phyloP scores from a whole-genome alignment of 2,329 filamentous ascomycete genomes.

The Fusarium algeriense region DNA sequence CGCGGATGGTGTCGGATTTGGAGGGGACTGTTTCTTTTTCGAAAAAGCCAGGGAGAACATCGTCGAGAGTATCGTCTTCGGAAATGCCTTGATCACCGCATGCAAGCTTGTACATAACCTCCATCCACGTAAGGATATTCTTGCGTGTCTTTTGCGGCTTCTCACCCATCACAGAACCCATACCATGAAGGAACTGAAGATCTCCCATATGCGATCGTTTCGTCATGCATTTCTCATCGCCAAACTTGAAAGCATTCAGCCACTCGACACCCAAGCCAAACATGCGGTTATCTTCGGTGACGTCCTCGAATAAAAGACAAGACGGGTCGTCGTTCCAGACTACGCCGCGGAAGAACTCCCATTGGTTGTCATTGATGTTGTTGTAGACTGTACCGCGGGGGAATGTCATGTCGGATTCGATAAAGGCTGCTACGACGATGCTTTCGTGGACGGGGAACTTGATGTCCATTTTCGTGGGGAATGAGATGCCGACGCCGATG shows the following conservation, averaged over 20 bases:
- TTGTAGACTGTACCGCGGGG: constrained; percentile 34
- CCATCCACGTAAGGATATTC: constrained; percentile 22
- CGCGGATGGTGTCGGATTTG: constrained; percentile 5
- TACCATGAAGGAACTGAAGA: constrained; percentile 35
- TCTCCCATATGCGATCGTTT: constrained; percentile 33
- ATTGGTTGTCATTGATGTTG: constrained; percentile 33
- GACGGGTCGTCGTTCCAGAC: constrained; percentile 38
- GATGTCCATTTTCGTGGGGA: constrained; percentile 21
- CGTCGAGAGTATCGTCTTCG: background rate
- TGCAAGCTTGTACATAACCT: constrained; percentile 39
- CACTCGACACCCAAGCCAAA: constrained; percentile 24
- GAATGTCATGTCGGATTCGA: constrained; percentile 26
- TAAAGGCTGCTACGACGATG: constrained; percentile 27
- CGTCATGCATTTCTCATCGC: constrained; percentile 28
- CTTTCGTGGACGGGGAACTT: constrained; percentile 31
- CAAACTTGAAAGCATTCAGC: constrained; percentile 27
- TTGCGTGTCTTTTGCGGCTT: constrained; percentile 19
- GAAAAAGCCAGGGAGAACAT: background rate
- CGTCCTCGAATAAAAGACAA: constrained; percentile 26
- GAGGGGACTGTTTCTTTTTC: constrained; percentile 6
- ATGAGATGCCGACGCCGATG: constrained; percentile 19
- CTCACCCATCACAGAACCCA: constrained; percentile 22
- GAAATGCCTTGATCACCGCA: constrained; percentile 13
- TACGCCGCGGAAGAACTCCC: constrained; percentile 32
- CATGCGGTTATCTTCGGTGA: constrained; percentile 16